These are phyloP conservation scores for Sporothrix sp. DNA, from an alignment of 2,329 filamentous ascomycete species.

Conservation along the genomic window DNA sequence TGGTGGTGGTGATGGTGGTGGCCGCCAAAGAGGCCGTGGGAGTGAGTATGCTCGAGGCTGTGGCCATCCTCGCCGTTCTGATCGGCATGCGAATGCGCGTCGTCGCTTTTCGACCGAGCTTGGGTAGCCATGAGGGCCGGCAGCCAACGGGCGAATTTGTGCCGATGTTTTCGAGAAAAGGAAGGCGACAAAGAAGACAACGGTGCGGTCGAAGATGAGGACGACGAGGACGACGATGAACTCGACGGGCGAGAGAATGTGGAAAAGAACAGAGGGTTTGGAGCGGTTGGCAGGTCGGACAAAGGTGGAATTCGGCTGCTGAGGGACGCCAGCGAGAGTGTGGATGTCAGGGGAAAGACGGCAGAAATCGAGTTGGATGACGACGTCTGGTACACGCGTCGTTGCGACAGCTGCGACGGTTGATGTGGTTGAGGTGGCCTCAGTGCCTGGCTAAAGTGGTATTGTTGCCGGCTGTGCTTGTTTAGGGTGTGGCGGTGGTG, in stretches of 20 bases:
- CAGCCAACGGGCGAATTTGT: constrained; percentile 18
- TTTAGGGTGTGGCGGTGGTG: not conserved
- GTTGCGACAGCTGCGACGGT: constrained; percentile 11
- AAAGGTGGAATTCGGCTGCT: constrained; percentile 5
- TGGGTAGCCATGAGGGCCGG: constrained; percentile 22
- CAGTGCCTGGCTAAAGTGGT: constrained; percentile 20
- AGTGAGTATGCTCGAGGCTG: constrained; percentile 47
- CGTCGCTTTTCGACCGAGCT: constrained; percentile 27
- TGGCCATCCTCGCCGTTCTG: constrained; percentile 38
- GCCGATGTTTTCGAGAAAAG: constrained; percentile 15
- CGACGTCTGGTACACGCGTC: constrained; percentile 25
- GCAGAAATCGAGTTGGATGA: constrained; percentile 16
- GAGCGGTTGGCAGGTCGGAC: not conserved
- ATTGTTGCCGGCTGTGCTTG: not conserved
- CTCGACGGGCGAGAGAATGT: constrained; percentile 12
- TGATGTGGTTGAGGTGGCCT: constrained; percentile 27
- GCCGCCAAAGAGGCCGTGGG: constrained; percentile 44
- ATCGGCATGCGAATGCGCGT: constrained; percentile 37
- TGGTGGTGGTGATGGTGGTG: constrained; percentile 76
- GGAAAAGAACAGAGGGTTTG: constrained; percentile 4
- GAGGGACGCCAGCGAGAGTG: not conserved
- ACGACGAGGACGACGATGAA: constrained; percentile 5
- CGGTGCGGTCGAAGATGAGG: not conserved
- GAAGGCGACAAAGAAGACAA: not conserved
- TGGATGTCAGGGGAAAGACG: constrained; percentile 16